A percentile compares a stretch with the other conserved stretches of the same genome.
Conservation (phyloP, 2,329 filamentous ascomycete genomes). For the Monosporascus sp. region DNA sequence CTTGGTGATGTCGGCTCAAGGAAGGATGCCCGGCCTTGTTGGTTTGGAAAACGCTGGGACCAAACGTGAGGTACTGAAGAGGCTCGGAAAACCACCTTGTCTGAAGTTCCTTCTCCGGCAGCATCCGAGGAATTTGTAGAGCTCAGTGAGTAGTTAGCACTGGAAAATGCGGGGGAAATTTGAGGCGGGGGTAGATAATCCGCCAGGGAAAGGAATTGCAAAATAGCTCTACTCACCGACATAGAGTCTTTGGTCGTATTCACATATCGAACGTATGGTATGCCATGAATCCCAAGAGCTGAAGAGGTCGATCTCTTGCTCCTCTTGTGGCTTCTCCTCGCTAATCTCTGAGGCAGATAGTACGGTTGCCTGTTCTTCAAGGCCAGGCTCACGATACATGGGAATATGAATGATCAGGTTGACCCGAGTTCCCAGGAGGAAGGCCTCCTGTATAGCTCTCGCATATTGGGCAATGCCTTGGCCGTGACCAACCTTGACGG, state of each 20-base stretch:
- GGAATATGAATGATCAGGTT: slow-evolving; percentile 77
- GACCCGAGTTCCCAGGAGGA: slow-evolving; percentile 69
- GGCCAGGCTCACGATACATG: slow-evolving; percentile 70
- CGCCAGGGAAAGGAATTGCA: no score
- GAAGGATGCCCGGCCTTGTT: slow-evolving; percentile 59
- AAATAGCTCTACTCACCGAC: slow-evolving; percentile 61
- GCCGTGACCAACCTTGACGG: slow-evolving; percentile 44
- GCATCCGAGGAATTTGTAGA: slow-evolving; percentile 50
- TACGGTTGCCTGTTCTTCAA: slow-evolving; percentile 47
- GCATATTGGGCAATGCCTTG: slow-evolving; percentile 69
- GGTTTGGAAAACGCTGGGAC: slow-evolving; percentile 48
- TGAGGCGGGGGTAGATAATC: background rate
- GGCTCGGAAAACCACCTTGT: slow-evolving; percentile 67
- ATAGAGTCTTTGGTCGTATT: slow-evolving; percentile 74
- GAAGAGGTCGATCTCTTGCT: slow-evolving; percentile 62
- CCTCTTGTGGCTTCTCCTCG: slow-evolving; percentile 27
- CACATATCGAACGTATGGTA: slow-evolving; percentile 75
- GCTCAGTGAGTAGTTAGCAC: slow-evolving; percentile 32
- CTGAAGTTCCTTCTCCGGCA: slow-evolving; percentile 57
- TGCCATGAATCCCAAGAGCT: slow-evolving; percentile 94
- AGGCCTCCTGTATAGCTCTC: slow-evolving; percentile 73
- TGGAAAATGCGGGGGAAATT: background rate
- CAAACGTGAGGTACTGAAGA: slow-evolving; percentile 55
- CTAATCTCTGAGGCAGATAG: slow-evolving; percentile 42
- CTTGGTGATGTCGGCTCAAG: slow-evolving; percentile 57